Percentiles rank a stretch among this genome's conserved stretches.
Conservation (phyloP, 352 stramenopile species). For the Bremia lactucae region DNA sequence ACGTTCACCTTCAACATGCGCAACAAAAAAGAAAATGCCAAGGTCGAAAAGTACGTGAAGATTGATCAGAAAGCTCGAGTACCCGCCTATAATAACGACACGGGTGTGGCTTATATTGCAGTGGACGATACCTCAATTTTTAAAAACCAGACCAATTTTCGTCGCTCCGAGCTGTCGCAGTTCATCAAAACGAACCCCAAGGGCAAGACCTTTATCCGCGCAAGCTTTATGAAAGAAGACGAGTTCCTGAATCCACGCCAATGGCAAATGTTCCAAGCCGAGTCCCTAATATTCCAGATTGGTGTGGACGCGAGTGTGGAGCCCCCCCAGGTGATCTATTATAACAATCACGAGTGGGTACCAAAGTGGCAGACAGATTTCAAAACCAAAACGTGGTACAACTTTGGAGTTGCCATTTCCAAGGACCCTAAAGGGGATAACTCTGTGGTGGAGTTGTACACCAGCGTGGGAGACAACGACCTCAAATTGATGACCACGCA, state of each 20-base stretch:
- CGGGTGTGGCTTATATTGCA: constrained; percentile 34
- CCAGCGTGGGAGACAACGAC: constrained; percentile 21
- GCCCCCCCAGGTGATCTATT: constrained; percentile 17
- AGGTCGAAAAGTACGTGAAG: constrained; percentile 38
- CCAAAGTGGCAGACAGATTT: constrained; percentile 29
- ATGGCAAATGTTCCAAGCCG: constrained; percentile 35
- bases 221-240: constrained; percentile 17
- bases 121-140: constrained; percentile 44
- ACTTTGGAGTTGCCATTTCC: constrained; percentile 28
- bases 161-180: constrained; percentile 51
- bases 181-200: constrained; percentile 23
- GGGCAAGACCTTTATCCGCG: constrained; percentile 44
- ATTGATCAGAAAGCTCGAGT: constrained; percentile 29
- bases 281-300: constrained; percentile 35
- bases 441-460: constrained; percentile 29
- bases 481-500: constrained; percentile 22
- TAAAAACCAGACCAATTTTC: constrained; percentile 35
- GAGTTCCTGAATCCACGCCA: neutral
- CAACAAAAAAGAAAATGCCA: constrained; percentile 21
- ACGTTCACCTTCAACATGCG: constrained; percentile 51
- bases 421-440: constrained; percentile 3
- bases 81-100: constrained; percentile 40
- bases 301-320: constrained; percentile 24
- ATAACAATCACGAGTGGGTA: constrained; percentile 24
- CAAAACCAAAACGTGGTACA: constrained; percentile 18